These are phyloP conservation scores for Claviceps sp. DNA, from an alignment of 2,329 filamentous ascomycete species.

Conservation along the genomic window DNA sequence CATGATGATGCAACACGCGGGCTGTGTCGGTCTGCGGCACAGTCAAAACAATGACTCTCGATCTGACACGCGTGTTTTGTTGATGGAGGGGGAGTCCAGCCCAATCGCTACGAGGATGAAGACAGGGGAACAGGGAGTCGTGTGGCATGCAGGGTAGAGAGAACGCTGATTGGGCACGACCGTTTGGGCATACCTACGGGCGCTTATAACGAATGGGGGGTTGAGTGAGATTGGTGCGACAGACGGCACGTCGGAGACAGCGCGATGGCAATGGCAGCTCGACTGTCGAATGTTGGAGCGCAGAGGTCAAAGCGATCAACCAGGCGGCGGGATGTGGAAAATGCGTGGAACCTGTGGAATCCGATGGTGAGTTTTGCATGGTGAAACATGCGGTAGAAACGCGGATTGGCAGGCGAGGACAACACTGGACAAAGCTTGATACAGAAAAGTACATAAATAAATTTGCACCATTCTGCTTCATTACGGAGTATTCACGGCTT, in stretches of 20 bases:
- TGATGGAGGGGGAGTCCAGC: background rate
- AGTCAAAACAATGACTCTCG: background rate
- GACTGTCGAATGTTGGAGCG: background rate
- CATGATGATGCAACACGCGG: too few species aligned
- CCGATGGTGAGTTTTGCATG: background rate
- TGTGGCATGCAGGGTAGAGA: background rate
- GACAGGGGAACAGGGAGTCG: background rate
- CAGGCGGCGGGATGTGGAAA: background rate
- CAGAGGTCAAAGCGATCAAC: background rate
- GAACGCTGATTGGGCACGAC: background rate
- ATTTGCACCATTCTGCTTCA: too few species aligned
- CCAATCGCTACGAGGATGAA: background rate
- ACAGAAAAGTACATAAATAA: too few species aligned
- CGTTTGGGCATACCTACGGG: background rate
- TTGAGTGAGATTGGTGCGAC: background rate
- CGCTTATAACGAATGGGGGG: background rate
- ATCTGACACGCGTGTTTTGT: background rate
- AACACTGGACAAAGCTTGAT: background rate
- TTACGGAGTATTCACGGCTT: too few species aligned
- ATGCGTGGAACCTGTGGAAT: background rate
- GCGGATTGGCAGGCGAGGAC: background rate
- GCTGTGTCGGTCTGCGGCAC: too few species aligned
- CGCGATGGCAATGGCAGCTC: background rate
- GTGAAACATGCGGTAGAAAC: background rate
- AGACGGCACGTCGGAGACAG: background rate